phyloP scores from a whole-genome alignment of 2,329 filamentous ascomycete species.

The Calonectria hawksworthii region DNA sequence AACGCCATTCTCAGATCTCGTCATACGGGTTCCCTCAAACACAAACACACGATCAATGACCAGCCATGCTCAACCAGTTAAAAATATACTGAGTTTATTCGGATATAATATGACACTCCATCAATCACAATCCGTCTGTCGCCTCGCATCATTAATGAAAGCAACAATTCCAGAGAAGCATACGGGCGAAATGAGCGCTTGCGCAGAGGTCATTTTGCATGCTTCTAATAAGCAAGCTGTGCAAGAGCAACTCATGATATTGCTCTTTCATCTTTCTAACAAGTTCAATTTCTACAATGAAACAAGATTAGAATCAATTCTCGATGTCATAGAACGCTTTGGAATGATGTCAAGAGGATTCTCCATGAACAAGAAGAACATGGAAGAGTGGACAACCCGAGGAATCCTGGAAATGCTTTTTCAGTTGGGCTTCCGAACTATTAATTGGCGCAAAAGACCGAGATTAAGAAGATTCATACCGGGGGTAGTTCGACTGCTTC shows the following conservation, averaged over 20 bases:
- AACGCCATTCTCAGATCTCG: not conserved
- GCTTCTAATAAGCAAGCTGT: not conserved
- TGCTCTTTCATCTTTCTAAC: not conserved
- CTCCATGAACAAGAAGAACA: not conserved
- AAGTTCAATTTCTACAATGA: too few relatives aligned
- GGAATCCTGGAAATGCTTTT: not conserved
- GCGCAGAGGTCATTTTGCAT: not conserved
- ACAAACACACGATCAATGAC: not conserved
- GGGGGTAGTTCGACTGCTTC: not conserved
- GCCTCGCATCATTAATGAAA: not conserved
- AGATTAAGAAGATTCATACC: not conserved
- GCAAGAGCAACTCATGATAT: not conserved
- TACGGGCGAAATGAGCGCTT: not conserved
- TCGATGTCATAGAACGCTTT: not conserved
- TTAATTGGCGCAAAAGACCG: not conserved
- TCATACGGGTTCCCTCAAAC: not conserved
- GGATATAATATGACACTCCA: not conserved
- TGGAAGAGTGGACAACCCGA: not conserved
- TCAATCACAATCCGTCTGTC: not conserved
- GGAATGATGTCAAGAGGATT: not conserved
- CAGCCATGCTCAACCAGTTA: not conserved
- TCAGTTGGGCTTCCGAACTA: not conserved
- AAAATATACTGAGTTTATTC: not conserved
- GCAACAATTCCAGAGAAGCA: not conserved
- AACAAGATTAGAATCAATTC: too few relatives aligned